A percentile compares a stretch with the other conserved stretches of the same genome.
phyloP scores from a whole-genome alignment of 2,329 filamentous ascomycete genomes.

The Cadophora sp. region DNA sequence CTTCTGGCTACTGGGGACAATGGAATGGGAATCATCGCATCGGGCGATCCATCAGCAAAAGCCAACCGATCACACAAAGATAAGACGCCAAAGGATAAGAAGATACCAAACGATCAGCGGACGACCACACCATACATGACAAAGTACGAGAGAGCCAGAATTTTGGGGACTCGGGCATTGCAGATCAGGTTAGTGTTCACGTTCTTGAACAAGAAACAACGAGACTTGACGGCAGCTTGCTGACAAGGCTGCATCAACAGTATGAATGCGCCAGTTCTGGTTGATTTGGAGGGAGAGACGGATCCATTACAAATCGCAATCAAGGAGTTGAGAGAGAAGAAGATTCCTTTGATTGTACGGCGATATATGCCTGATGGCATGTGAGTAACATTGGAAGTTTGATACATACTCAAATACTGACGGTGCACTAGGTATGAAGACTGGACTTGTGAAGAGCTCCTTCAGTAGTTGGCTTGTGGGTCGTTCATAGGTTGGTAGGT shows the following conservation, averaged over 20 bases:
- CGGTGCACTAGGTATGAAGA: constrained; percentile 76
- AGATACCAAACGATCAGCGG: constrained; percentile 86
- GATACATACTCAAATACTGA: constrained; percentile 4
- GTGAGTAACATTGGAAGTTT: constrained; percentile 59
- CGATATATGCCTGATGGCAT: constrained; percentile 96
- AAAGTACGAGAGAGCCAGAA: constrained; percentile 95
- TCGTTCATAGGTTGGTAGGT: not conserved
- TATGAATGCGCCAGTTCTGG: constrained; percentile 96
- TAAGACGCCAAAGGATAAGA: constrained; percentile 76
- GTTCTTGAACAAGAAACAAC: not conserved
- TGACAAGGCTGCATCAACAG: constrained; percentile 52
- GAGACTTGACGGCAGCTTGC: not conserved
- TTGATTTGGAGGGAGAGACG: constrained; percentile 96
- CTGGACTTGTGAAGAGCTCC: constrained; percentile 96
- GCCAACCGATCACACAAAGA: constrained; percentile 62
- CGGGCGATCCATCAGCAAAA: constrained; percentile 60
- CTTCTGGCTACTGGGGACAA: constrained; percentile 44
- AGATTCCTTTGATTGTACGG: constrained; percentile 94
- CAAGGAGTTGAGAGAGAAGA: constrained; percentile 97
- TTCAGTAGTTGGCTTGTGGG: constrained; percentile 48
- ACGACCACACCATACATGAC: constrained; percentile 99
- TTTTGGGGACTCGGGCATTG: constrained; percentile 89
- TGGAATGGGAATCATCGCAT: constrained; percentile 54
- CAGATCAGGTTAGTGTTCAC: constrained; percentile 82
- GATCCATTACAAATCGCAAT: constrained; percentile 97